These are phyloP conservation scores for Plasmodium relictum DNA, from an alignment of 169 alveolate species.

Conservation along the genomic window DNA sequence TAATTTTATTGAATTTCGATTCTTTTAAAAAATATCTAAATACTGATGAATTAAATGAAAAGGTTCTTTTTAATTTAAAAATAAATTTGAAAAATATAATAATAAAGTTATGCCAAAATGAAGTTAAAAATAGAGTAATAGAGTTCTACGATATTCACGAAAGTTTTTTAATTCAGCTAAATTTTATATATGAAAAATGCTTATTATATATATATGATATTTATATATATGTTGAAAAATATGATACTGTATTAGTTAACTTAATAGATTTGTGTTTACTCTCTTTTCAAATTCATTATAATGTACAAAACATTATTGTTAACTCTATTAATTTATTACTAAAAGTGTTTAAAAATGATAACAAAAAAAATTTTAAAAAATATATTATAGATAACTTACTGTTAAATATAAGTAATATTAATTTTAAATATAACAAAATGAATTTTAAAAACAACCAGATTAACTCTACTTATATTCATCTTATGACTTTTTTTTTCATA, in stretches of 20 bases:
- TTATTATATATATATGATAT: conserved; percentile 41
- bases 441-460: conserved; percentile 45
- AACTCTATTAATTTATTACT: conserved; percentile 40
- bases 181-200: conserved; percentile 44
- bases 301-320: conserved; percentile 41
- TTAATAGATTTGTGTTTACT: conserved; percentile 35
- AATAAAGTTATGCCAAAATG: conserved; percentile 23
- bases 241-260: conserved; percentile 56
- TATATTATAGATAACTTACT: conserved; percentile 51
- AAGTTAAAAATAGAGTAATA: conserved; percentile 57
- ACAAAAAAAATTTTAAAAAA: conserved; percentile 32
- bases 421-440: conserved; percentile 57
- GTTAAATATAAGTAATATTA: conserved; percentile 37
- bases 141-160: conserved; percentile 68
- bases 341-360: conserved; percentile 19
- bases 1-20: conserved; percentile 37
- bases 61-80: conserved; percentile 32
- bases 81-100: conserved; percentile 43
- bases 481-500: conserved; percentile 26
- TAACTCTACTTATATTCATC: conserved; percentile 63
- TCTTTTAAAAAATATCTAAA: conserved; percentile 43
- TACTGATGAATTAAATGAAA: conserved; percentile 32
- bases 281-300: conserved; percentile 52
- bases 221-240: conserved; percentile 48
- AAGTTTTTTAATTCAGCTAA: conserved; percentile 35